Evolutionary conservation across 2,329 filamentous ascomycete species (phyloP).

Genomic region (Aspergillus sp.): DNA sequence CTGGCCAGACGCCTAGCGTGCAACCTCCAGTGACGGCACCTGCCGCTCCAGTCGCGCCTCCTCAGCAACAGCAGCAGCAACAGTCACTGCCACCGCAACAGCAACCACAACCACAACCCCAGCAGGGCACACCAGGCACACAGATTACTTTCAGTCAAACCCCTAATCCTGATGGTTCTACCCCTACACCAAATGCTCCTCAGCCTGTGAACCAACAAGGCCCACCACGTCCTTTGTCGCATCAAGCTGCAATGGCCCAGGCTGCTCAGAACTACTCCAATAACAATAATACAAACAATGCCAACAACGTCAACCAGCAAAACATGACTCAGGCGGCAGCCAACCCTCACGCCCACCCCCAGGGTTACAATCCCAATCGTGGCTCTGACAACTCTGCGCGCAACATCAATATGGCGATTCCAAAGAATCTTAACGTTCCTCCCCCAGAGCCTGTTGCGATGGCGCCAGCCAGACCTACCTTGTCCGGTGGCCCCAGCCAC

Average conservation of each 20-base stretch:
- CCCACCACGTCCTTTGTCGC: constrained; percentile 39
- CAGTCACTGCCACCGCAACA: constrained; percentile 12
- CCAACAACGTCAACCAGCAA: constrained; percentile 17
- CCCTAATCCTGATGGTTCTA: constrained; percentile 26
- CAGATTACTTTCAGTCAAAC: constrained; percentile 27
- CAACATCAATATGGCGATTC: constrained; percentile 70
- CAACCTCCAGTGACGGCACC: constrained; percentile 21
- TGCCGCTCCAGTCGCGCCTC: constrained; percentile 15
- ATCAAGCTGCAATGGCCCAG: constrained; percentile 43
- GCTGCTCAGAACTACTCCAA: constrained; percentile 41
- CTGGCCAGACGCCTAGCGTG: constrained; percentile 24
- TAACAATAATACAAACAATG: constrained; percentile 16
- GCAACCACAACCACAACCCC: constrained; percentile 22
- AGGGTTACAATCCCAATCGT: constrained; percentile 37
- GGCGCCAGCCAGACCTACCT: constrained; percentile 71
- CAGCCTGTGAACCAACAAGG: constrained; percentile 28
- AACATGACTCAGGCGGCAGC: constrained; percentile 24
- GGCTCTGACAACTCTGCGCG: constrained; percentile 36
- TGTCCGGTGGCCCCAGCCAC: constrained; percentile 70
- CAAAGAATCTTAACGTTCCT: constrained; percentile 70
- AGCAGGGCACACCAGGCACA: constrained; percentile 23
- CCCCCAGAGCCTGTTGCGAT: constrained; percentile 71
- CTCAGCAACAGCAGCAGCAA: constrained; percentile 18
- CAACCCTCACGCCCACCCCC: constrained; percentile 37
- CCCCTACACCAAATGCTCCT: constrained; percentile 25